Evolutionary conservation across 2,329 filamentous ascomycete species (phyloP).

Genomic region (Boeremia lycopersici): DNA sequence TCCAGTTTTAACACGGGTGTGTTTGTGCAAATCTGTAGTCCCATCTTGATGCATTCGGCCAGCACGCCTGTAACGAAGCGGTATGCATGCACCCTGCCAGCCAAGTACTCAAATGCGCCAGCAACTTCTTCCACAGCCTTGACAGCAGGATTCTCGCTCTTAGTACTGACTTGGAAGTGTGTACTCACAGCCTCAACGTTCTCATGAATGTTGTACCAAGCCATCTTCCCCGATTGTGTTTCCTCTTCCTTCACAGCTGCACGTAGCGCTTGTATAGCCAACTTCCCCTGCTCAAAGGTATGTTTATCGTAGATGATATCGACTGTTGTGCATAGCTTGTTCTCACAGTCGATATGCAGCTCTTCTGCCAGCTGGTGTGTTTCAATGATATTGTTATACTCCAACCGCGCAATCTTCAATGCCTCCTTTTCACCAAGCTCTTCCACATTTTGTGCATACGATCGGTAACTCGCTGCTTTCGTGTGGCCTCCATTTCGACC

Average conservation of each 20-base stretch:
- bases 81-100: constrained; percentile 43
- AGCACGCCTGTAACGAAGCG: constrained; percentile 38
- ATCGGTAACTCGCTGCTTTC: constrained; percentile 58
- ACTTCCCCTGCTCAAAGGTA: constrained; percentile 37
- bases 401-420: constrained; percentile 49
- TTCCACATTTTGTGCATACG: constrained; percentile 56
- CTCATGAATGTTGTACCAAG: constrained; percentile 35
- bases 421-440: constrained; percentile 58
- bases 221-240: constrained; percentile 30
- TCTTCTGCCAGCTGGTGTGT: constrained; percentile 60
- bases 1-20: constrained; percentile 34
- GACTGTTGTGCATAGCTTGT: constrained; percentile 58
- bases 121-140: constrained; percentile 26
- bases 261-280: constrained; percentile 30
- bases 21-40: constrained; percentile 37
- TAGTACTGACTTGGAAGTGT: constrained; percentile 25
- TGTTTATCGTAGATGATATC: constrained; percentile 62
- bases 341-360: constrained; percentile 55
- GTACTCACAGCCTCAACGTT: constrained; percentile 15
- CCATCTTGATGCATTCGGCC: constrained; percentile 31
- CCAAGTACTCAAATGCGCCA: constrained; percentile 42
- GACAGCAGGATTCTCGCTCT: constrained; percentile 27
- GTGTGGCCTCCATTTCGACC: constrained; percentile 56
- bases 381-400: constrained; percentile 56
- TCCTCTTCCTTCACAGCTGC: constrained; percentile 33